Base-by-base conservation (phyloP, 148 eudicot genomes). In the Rhododendron ovatum region DNA sequence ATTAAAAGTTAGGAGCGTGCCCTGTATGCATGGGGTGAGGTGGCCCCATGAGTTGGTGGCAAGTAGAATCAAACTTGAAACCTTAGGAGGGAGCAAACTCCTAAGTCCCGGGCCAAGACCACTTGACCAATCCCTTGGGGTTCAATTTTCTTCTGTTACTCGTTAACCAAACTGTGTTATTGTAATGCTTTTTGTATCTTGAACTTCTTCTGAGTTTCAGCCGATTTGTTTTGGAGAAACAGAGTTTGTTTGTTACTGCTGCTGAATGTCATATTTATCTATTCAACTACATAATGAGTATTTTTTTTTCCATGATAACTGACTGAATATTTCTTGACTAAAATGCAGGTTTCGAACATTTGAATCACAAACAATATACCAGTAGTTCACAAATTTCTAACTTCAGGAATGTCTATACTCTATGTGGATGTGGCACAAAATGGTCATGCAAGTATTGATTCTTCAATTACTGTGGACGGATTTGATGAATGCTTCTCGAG, bases 401-500 rank as follows among this genome's bases (percentile, higher is more conserved):
- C 50, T 39, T 82, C 45, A 28, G 89, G 81, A 86, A 90, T 93
- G 95, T 84, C 93, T 14, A 82, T 84, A 26, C 86, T 84, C 28
- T 85, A 91, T 59, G 91, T 78, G 67, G 89, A 94, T 83, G 91
- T 88, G 88, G 33, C 88, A 53, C 90, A 90, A 88, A 92, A 92
- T 86, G 98, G 92, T 55, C 85, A 73, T 71, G 65, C 81, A 41
- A 87, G 89, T 30, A 76, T 67, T 51, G 93, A 90, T 50, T 86
- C 83, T 26, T 37, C 85, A 61, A 86, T 17, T 82, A 80, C 84
- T 11, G 18, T 86, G 53, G 87, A 85, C 39, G 95, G 94, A 80
- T 74, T 85, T 81, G 96, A 90, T 35, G 98, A 93, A 37, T 83
- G 33, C 84, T 91, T 97, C 12, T 93, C 95, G 24, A 96, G 88